Base-by-base conservation (phyloP, 2,329 filamentous ascomycete genomes). In the Aspergillus pseudonomiae region DNA sequence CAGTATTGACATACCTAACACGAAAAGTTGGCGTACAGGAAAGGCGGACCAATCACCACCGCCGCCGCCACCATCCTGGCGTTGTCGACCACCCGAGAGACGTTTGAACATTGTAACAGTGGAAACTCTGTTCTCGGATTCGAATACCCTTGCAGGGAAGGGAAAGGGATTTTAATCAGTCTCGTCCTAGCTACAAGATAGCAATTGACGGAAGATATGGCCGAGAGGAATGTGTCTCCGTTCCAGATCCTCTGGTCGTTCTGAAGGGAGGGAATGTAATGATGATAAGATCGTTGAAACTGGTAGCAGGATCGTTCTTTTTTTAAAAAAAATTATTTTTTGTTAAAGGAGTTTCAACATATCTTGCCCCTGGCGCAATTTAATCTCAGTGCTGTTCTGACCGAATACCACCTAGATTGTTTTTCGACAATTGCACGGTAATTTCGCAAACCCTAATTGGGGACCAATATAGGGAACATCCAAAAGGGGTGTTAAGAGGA, bases 11-110 rank as follows among this genome's bases (percentile, higher is more conserved):
- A 73, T 78, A 81, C 79, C 79, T 67, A 81, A 71, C 19, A 81
- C 75, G 66, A 79, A 84, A 70, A 89, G 81, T 72, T 89, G 87
- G 69, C 80, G 81, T 45, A 81, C 79, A 45, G 87, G 87, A 75
- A 89, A 89, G 53, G 79, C 73, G 62, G 80, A 75, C 66, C 78
- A 71, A 67, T 75, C 74, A 67, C 75, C 71, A 7, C 59, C 55
- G 63, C 75, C 71, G 6, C 59, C 55, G 63, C 68, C 65, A 70
- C 66, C 68, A 62, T 70, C 68, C 63, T 71, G 71, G 59, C 71
- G 65, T 69, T 73, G 74, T 62, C 76, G 65, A 71, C 72, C 77
- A 71, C 72, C 76, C 36, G 74, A 69, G 59, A 70, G 75, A 63
- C 71, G 70, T 70, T 72, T 72, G 63, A 77, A 76, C 75, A 77